Conservation (phyloP, 305 asterid genomes). For the Striga hermonthica region DNA sequence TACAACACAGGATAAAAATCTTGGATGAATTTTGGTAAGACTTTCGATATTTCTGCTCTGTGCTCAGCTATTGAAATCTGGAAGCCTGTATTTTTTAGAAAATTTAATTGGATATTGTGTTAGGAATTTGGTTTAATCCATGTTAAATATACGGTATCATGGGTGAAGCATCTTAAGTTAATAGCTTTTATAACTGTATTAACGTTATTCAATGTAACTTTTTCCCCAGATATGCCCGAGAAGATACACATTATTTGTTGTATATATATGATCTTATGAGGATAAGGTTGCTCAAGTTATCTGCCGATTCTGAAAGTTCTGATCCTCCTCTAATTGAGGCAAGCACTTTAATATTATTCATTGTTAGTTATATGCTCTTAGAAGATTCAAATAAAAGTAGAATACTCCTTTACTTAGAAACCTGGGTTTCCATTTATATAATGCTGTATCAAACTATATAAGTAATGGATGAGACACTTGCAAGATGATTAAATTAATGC, state of each 20-base stretch:
- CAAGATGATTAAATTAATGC: conserved; percentile 22
- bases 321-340: conserved; percentile 81
- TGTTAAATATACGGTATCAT: conserved; percentile 11
- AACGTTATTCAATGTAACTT: conserved; percentile 25
- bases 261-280: conserved; percentile 86
- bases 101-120: conserved; percentile 1
- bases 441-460: conserved; percentile 8
- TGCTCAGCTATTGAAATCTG: neutral
- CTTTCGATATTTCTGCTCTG: neutral
- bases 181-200: conserved; percentile 22
- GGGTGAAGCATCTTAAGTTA: conserved; percentile 22
- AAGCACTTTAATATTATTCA: conserved; percentile 31
- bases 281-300: conserved; percentile 44
- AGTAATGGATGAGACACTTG: conserved; percentile 6
- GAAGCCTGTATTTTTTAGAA: neutral
- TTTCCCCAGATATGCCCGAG: conserved; percentile 83
- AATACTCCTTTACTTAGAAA: neutral
- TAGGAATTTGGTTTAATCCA: conserved; percentile 2
- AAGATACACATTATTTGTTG: conserved; percentile 94
- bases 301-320: conserved; percentile 58
- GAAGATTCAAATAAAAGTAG: neutral
- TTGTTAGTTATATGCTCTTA: conserved; percentile 23
- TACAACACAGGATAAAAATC: neutral
- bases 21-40: too few species aligned
- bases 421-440: neutral